Conservation (phyloP, 768 basidiomycete genomes). For the Lentinula guzmanii region DNA sequence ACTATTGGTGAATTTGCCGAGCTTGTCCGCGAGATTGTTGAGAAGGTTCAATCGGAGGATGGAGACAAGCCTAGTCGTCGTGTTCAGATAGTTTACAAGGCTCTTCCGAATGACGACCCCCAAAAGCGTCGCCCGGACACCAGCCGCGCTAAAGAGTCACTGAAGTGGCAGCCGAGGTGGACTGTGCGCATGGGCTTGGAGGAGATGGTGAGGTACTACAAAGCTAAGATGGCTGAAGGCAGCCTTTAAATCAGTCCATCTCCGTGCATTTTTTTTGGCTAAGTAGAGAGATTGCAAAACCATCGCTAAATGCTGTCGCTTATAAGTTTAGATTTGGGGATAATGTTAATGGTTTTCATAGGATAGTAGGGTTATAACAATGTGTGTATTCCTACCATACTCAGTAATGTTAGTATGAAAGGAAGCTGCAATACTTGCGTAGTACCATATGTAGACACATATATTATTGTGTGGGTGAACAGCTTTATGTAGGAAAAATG, state of each 20-base stretch:
- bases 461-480: background rate
- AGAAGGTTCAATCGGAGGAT: constrained; percentile 86
- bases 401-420: too few relatives aligned
- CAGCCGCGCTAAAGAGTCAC: constrained; percentile 74
- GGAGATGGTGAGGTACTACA: constrained; percentile 94
- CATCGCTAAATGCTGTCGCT: too few relatives aligned
- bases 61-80: constrained; percentile 44
- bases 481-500: background rate
- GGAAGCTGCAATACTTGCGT: too few relatives aligned
- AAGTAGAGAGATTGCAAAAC: too few relatives aligned
- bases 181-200: constrained; percentile 88
- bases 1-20: constrained; percentile 93
- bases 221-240: constrained; percentile 82
- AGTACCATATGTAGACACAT: too few relatives aligned
- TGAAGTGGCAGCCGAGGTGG: constrained; percentile 93
- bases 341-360: too few relatives aligned
- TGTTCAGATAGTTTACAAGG: constrained; percentile 69
- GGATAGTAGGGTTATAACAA: too few relatives aligned
- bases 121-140: constrained; percentile 93
- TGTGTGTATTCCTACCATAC: too few relatives aligned
- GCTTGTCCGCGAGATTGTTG: constrained; percentile 87
- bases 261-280: too few relatives aligned
- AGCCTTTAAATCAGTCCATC: constrained; percentile 41
- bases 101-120: constrained; percentile 90
- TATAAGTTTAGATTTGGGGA: too few relatives aligned